Evolutionary conservation across 345 rosid genomes (phyloP).

Genomic region (Dimocarpus longan): DNA sequence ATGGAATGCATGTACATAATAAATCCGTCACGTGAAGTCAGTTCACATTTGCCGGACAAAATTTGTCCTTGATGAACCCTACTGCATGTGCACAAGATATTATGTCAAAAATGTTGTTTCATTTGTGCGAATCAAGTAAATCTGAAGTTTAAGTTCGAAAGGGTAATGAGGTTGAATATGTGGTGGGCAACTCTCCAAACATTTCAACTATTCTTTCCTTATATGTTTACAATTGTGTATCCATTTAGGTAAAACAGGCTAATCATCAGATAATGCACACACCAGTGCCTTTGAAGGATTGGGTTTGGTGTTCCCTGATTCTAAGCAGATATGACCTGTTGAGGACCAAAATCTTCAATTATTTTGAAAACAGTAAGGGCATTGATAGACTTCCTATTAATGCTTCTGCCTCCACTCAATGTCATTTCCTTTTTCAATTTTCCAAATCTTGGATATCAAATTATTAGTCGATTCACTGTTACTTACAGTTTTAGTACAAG

Average conservation of each 20-base stretch:
- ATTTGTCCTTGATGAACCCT: neutral
- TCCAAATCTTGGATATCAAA: too few relatives aligned
- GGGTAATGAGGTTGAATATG: neutral
- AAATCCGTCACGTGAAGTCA: neutral
- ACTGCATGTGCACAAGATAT: neutral
- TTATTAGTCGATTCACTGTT: too few relatives aligned
- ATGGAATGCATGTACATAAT: neutral
- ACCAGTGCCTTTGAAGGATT: neutral
- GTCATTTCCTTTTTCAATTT: neutral
- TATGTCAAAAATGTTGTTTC: neutral
- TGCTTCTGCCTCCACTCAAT: neutral
- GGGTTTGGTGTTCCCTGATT: conserved; percentile 9
- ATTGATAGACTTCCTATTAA: conserved; percentile 1
- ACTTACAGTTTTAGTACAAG: too few relatives aligned
- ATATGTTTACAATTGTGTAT: neutral
- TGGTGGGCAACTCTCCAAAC: neutral
- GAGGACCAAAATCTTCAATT: conserved; percentile 11
- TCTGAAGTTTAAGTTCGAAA: neutral
- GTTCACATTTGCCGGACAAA: neutral
- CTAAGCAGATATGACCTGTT: conserved; percentile 19
- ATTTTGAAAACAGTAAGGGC: conserved; percentile 14
- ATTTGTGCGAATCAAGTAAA: neutral
- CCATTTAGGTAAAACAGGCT: conserved; percentile 16
- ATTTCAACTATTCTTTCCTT: neutral
- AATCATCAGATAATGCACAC: neutral